phyloP scores from a whole-genome alignment of 495 filamentous ascomycete genomes.

The Lepraria neglecta region DNA sequence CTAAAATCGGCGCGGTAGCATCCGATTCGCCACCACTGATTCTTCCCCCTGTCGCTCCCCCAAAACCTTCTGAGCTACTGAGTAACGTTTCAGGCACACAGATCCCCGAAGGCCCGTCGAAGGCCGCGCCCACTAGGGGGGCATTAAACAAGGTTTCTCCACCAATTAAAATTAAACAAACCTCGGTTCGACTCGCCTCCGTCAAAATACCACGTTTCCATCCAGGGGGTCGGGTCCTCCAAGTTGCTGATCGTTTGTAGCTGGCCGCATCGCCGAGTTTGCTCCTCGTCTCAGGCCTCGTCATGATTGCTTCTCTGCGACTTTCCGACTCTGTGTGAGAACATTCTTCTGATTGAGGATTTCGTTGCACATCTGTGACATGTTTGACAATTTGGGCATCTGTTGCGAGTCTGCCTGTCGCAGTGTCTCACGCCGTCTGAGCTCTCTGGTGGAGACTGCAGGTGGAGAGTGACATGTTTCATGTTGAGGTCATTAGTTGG shows the following conservation, averaged over 20 bases:
- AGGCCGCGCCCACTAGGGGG: neutral
- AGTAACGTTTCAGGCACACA: neutral
- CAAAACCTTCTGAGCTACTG: neutral
- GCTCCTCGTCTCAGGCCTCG: neutral
- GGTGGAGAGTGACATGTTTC: neutral
- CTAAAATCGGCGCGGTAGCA: neutral
- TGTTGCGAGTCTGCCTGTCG: too few species aligned
- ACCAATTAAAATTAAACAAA: neutral
- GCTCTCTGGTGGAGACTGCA: neutral
- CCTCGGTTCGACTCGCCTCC: neutral
- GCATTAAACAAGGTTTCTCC: neutral
- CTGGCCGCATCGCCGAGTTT: neutral
- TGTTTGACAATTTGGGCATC: too few species aligned
- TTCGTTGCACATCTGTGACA: too few species aligned
- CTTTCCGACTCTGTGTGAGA: too few species aligned
- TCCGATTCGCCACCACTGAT: conserved; percentile 5
- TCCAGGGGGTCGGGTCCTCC: neutral
- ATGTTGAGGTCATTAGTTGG: neutral
- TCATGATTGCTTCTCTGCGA: neutral
- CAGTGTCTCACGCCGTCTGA: neutral
- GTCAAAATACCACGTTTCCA: conserved; percentile 1
- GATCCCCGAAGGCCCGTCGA: conserved; percentile 1
- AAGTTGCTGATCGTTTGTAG: conserved; percentile 9
- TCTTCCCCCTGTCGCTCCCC: neutral
- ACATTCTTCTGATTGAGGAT: too few species aligned